phyloP scores from a whole-genome alignment of 2,329 filamentous ascomycete species.

The Diaporthe caulivora region DNA sequence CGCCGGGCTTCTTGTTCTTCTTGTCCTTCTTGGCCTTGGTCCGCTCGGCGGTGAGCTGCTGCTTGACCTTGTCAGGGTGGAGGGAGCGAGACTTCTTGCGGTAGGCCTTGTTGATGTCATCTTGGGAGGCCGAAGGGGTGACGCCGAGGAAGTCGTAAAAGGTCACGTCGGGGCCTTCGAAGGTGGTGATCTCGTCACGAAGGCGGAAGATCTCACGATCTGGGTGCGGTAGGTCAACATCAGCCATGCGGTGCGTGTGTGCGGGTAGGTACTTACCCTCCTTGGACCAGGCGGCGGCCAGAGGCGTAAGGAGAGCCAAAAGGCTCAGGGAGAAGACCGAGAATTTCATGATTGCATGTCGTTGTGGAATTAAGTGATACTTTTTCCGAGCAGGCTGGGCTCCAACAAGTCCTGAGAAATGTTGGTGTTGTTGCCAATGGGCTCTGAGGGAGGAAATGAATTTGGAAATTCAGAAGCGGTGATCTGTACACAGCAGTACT shows the following conservation, averaged over 20 bases:
- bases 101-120: constrained; percentile 95
- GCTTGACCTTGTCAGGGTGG: constrained; percentile 96
- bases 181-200: constrained; percentile 83
- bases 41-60: constrained; percentile 80
- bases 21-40: constrained; percentile 66
- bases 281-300: constrained; percentile 85
- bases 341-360: constrained; percentile 76
- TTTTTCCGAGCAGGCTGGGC: background rate
- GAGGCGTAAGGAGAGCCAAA: constrained; percentile 73
- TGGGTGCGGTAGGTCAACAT: constrained; percentile 51
- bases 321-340: constrained; percentile 76
- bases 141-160: constrained; percentile 97
- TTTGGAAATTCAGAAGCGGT: background rate
- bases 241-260: background rate
- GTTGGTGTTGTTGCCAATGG: constrained; percentile 10
- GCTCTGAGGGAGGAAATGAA: background rate
- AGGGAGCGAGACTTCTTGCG: constrained; percentile 85
- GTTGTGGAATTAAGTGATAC: constrained; percentile 33
- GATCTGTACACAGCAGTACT: constrained; percentile 22
- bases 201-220: constrained; percentile 99
- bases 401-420: constrained; percentile 15
- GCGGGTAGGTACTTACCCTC: constrained; percentile 72
- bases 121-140: constrained; percentile 77
- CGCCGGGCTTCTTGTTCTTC: constrained; percentile 68
- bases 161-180: constrained; percentile 82